Evolutionary conservation across 371 early-diverging fungal genomes (phyloP), one percentile per base, ranked within the genome.

Genomic region (Mortierella sp.): DNA sequence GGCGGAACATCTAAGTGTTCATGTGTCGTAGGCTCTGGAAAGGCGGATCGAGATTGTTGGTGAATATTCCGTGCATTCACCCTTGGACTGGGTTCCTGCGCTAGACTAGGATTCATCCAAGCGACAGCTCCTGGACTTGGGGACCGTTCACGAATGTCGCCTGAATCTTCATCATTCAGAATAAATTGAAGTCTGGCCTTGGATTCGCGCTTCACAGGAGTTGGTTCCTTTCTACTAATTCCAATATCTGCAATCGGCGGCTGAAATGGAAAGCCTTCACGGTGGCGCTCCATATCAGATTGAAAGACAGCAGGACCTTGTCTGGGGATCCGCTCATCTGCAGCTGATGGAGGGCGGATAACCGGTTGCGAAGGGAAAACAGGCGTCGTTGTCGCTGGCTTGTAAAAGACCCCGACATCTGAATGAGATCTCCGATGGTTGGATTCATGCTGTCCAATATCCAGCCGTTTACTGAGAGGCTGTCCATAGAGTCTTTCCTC

Each of bases 121-220:
- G 29, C 52, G 25, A 44, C 26, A 43, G 50, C 44, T 14, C 59
- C 70, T 4, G 58, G 56, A 29, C 56, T 61, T 26, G 48, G 29
- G 18, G 56, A 66, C 14, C 43, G 62, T 5, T 65, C 70, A 19
- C n/a, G 26, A 26, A 45, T 9, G 30, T 68, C 72, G 18, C 64
- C 65, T 1, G 67, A 30, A 5, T 67, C 60, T 1, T 76, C 77
- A 23, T 76, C 77, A 30, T 76, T 76, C 21, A 76, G 29, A 53
- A 76, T 76, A 43, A 76, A 76, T 59, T 76, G 77, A 14, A 76
- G 62, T 15, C 68, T 67, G 0, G 77, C 59, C 47, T 76, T 76
- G 28, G 68, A 68, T 53, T 68, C 72, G 9, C 68, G 69, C 55
- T 61, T 64, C 9, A 29, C 29, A 9, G 60, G 55, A 1, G 62